Base-by-base conservation (phyloP, 2,329 filamentous ascomycete species). In the Erysiphe neolycopersici region DNA sequence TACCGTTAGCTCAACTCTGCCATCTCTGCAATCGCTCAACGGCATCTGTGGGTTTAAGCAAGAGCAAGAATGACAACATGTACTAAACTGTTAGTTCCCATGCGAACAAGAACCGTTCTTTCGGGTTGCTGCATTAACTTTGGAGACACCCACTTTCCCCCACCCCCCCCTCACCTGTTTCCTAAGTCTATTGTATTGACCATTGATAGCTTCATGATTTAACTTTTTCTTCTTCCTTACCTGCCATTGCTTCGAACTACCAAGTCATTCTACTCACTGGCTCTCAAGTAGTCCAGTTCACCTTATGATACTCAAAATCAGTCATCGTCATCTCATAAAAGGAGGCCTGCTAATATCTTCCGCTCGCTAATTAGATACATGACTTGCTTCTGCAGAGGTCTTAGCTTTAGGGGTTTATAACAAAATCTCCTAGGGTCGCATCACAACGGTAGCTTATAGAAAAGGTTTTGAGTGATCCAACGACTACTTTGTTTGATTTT, bases 51-150 rank as follows among this genome's bases (percentile, higher is more conserved):
- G 26, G n/a, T 22, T 32, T 17, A 29, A 44, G 47, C 47, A 51
- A 50, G 47, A 49, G 41, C 45, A 47, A 48, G 49, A 47, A 50
- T 52, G 51, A 52, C 49, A 43, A 49, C 50, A 51, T 51, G 44
- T 49, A 51, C 50, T 50, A 44, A 51, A 45, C 45, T 46, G 47
- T 38, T 48, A n/a, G 45, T 39, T 46, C 41, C 45, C 39, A 48
- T 52, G 49, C 52, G 51, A 55, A 53, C 53, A 55, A 53, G 50
- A 26, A 55, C 50, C 50, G 43, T 44, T 35, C 41, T 47, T 41
- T 44, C 51, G 55, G 54, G 52, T 54, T 51, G 53, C 54, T 55
- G 54, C 54, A 56, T 53, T 54, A 43, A 45, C 47, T 54, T 53
- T 52, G 45, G 50, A 43, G 44, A 50, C 38, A 12, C 16, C 6